These are phyloP conservation scores for Sphaerobolus stellatus DNA, from an alignment of 1,284 basidiomycete genomes.

Conservation along the genomic window DNA sequence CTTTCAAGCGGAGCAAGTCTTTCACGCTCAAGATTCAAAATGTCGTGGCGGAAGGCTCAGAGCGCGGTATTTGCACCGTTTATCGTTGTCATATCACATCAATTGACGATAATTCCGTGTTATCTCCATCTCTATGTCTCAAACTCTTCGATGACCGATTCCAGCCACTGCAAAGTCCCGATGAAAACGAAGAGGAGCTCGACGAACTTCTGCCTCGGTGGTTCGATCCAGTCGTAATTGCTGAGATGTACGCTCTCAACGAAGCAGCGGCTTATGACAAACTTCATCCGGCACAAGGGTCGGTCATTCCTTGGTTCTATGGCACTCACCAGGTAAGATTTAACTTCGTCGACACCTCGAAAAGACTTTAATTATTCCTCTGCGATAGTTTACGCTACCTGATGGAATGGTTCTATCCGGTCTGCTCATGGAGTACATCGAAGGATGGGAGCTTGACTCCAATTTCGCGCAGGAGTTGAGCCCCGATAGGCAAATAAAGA, in stretches of 20 bases:
- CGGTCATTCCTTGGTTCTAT: constrained; percentile 28
- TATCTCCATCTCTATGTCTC: constrained; percentile 20
- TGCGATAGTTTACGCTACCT: not conserved
- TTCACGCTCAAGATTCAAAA: not conserved
- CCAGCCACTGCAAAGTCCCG: constrained; percentile 13
- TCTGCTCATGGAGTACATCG: not conserved
- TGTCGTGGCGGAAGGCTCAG: not conserved
- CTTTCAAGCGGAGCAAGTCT: not conserved
- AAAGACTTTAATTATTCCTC: not conserved
- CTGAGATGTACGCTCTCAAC: constrained; percentile 13
- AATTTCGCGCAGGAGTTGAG: not conserved
- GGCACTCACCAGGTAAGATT: constrained; percentile 24
- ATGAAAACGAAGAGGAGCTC: constrained; percentile 9
- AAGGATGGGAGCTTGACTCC: not conserved
- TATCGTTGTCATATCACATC: constrained; percentile 20
- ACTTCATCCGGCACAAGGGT: constrained; percentile 23
- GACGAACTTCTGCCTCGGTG: constrained; percentile 1
- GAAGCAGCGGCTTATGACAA: constrained; percentile 23
- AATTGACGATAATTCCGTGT: constrained; percentile 18
- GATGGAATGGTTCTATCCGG: not conserved
- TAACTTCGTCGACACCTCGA: not conserved
- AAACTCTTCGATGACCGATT: constrained; percentile 27
- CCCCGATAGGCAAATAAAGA: not conserved
- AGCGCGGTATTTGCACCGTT: not conserved
- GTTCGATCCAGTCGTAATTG: not conserved